Conservation (phyloP, 768 basidiomycete genomes). For the Pleurotus djamor region DNA sequence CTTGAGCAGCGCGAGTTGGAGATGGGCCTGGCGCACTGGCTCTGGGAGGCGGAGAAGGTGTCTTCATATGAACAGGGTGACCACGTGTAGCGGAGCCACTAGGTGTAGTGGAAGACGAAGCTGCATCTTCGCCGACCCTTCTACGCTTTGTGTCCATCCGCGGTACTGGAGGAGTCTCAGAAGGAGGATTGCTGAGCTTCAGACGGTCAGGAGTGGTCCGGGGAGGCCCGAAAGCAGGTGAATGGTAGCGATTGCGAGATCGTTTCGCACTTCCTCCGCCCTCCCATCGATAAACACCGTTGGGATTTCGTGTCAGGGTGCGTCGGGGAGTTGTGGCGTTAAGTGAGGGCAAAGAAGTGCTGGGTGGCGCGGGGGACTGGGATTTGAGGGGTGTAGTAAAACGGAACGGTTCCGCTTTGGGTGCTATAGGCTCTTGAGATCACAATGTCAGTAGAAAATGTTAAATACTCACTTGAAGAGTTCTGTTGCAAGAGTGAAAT, state of each 20-base stretch:
- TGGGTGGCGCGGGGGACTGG: constrained; percentile 11
- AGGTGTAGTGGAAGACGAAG: constrained; percentile 23
- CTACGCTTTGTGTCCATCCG: constrained; percentile 59
- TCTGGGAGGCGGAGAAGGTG: constrained; percentile 21
- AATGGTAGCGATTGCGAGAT: constrained; percentile 64
- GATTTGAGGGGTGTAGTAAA: constrained; percentile 47
- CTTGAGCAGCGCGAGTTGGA: constrained; percentile 24
- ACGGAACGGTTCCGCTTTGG: constrained; percentile 56
- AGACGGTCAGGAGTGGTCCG: constrained; percentile 38
- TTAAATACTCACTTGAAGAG: constrained; percentile 30
- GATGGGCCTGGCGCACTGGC: constrained; percentile 31
- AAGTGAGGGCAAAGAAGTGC: constrained; percentile 23
- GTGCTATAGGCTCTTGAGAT: constrained; percentile 11
- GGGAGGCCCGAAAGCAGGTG: constrained; percentile 68
- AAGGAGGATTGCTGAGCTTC: constrained; percentile 20
- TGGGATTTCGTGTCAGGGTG: constrained; percentile 67
- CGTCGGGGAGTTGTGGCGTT: constrained; percentile 42
- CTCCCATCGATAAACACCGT: constrained; percentile 70
- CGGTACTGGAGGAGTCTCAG: constrained; percentile 9
- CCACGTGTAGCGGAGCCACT: constrained; percentile 19
- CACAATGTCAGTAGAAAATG: constrained; percentile 2
- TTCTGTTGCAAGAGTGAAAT: constrained; percentile 44
- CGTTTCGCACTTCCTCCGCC: constrained; percentile 68
- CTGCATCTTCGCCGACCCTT: constrained; percentile 47
- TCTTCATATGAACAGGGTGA: constrained; percentile 13